These are phyloP conservation scores for Kwoniella sp. DNA, from an alignment of 768 basidiomycete genomes.

Conservation along the genomic window DNA sequence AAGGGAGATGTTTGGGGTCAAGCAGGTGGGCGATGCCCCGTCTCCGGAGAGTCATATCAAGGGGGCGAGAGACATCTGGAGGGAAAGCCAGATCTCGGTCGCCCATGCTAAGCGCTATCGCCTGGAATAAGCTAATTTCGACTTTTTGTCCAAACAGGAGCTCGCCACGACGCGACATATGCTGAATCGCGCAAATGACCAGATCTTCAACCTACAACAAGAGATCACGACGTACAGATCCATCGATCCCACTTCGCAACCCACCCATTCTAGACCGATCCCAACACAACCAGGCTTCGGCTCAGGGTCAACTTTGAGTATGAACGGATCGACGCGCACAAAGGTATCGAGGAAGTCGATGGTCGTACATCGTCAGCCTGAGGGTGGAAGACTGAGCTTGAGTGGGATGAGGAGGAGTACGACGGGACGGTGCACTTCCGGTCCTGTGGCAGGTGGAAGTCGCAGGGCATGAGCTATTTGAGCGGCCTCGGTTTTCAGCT, in stretches of 20 bases:
- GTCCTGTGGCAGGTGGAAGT: constrained; percentile 8
- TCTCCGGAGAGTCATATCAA: too few relatives aligned
- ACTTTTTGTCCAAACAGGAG: constrained; percentile 32
- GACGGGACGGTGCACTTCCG: constrained; percentile 27
- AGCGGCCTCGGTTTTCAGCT: too few relatives aligned
- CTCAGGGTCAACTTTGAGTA: neutral
- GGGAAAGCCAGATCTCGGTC: too few relatives aligned
- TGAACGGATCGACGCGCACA: constrained; percentile 26
- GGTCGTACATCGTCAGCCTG: constrained; percentile 30
- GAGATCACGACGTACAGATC: constrained; percentile 43
- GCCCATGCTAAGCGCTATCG: neutral
- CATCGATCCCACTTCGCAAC: constrained; percentile 22
- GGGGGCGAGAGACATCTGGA: too few relatives aligned
- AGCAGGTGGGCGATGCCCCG: constrained; percentile 66
- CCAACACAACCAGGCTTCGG: neutral
- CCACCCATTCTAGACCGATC: neutral
- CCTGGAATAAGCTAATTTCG: neutral
- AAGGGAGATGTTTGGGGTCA: constrained; percentile 74
- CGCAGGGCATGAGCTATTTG: too few relatives aligned
- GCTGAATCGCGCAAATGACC: constrained; percentile 41
- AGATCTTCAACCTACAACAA: constrained; percentile 21
- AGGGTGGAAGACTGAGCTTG: constrained; percentile 32
- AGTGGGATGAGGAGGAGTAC: neutral
- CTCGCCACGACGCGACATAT: constrained; percentile 43
- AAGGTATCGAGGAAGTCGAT: constrained; percentile 28